Percentiles rank a stretch among this genome's conserved stretches.
Conservation (phyloP, 2,329 filamentous ascomycete genomes). For the Xylariomycetidae sp. region DNA sequence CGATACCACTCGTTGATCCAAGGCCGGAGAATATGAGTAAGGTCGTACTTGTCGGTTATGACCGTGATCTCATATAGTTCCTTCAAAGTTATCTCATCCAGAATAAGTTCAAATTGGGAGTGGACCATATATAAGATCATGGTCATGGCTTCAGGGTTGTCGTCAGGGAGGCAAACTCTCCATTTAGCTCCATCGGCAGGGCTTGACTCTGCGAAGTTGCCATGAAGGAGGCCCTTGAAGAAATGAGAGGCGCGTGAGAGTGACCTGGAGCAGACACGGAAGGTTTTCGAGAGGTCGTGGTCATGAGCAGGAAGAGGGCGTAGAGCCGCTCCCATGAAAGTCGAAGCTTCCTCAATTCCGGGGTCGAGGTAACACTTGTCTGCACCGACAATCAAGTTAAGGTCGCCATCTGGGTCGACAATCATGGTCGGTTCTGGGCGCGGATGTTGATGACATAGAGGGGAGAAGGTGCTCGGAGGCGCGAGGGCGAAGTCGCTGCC, state of each 20-base stretch:
- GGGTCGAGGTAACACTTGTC: constrained; percentile 2
- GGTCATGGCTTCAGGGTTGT: constrained; percentile 19
- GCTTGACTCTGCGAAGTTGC: constrained; percentile 12
- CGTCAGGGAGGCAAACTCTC: constrained; percentile 19
- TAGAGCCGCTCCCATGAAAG: background rate
- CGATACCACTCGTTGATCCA: too few relatives aligned
- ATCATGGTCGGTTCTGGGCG: too few relatives aligned
- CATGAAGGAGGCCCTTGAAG: constrained; percentile 13
- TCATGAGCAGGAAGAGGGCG: background rate
- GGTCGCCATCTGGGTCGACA: constrained; percentile 5
- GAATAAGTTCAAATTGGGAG: constrained; percentile 14
- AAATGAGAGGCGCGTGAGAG: constrained; percentile 12
- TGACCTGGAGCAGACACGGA: constrained; percentile 12
- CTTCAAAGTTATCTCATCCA: constrained; percentile 1
- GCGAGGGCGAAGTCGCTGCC: too few relatives aligned
- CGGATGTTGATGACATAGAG: too few relatives aligned
- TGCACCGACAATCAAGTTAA: constrained; percentile 1
- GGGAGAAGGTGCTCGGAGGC: too few relatives aligned
- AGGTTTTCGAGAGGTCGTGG: constrained; percentile 4
- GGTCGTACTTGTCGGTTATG: constrained; percentile 15
- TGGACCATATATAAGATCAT: constrained; percentile 23
- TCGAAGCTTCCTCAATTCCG: constrained; percentile 2
- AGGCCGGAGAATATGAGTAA: constrained; percentile 10
- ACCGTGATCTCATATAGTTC: constrained; percentile 11
- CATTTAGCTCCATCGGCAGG: constrained; percentile 6